These are phyloP conservation scores for Chlamydomonas sp. DNA, from an alignment of 139 green algal species.

Conservation along the genomic window DNA sequence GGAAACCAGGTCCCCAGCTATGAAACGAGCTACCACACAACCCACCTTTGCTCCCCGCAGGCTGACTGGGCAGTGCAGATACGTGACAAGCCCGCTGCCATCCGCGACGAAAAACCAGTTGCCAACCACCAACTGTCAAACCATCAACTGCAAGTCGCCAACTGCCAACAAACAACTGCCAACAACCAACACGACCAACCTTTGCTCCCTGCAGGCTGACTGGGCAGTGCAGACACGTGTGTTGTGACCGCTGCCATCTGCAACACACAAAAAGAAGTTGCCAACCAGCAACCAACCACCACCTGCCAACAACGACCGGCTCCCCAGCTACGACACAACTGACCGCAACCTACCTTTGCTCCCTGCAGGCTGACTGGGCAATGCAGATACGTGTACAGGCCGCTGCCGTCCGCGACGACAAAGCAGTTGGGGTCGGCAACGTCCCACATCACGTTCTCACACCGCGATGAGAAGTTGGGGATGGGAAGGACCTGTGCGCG, in stretches of 20 bases:
- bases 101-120: slow-evolving; percentile 48
- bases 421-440: slow-evolving; percentile 45
- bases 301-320: too few species aligned
- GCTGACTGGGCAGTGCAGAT: slow-evolving; percentile 38
- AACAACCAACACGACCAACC: too few species aligned
- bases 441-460: slow-evolving; percentile 60
- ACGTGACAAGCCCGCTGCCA: slow-evolving; percentile 28
- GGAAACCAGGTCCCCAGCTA: too few species aligned
- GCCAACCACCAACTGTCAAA: slow-evolving; percentile 58
- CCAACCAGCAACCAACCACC: too few species aligned
- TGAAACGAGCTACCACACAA: too few species aligned
- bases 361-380: slow-evolving; percentile 30
- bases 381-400: slow-evolving; percentile 43
- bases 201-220: slow-evolving; percentile 27
- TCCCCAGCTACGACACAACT: too few species aligned
- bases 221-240: slow-evolving; percentile 40
- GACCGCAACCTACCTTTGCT: neutral
- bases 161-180: too few species aligned
- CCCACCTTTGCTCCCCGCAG: slow-evolving; percentile 16
- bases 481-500: slow-evolving; percentile 8
- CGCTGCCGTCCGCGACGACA: slow-evolving; percentile 31
- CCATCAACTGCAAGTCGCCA: too few species aligned
- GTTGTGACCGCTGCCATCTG: slow-evolving; percentile 24
- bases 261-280: slow-evolving; percentile 48
- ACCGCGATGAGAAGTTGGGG: slow-evolving; percentile 9